Evolutionary conservation across 495 filamentous ascomycete genomes (phyloP), one percentile per base, ranked within the genome.

Genomic region (Hypomontagnella submonticulosa): DNA sequence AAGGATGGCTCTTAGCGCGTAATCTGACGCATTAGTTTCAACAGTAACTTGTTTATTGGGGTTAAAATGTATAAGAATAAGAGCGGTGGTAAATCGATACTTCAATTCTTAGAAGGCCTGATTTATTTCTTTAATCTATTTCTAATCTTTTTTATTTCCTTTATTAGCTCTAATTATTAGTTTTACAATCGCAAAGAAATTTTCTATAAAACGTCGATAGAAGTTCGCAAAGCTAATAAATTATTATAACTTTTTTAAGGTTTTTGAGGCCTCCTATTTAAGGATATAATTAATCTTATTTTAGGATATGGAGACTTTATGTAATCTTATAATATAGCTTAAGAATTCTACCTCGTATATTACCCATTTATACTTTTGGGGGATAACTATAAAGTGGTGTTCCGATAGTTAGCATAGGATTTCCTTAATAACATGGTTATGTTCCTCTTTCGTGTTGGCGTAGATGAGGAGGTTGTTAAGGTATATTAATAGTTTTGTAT

Each of bases 261-360:
- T 36, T 36, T 36, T 36, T 5, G 11, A 36, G 4, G 11, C 11
- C 33, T 36, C 11, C n/a, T n/a, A n/a, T n/a, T n/a, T n/a, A n/a
- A n/a, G n/a, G n/a, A n/a, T n/a, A n/a, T n/a, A n/a, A n/a, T 41
- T 41, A 8, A 41, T 41, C 13, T 41, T 41, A 9, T 41, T 41
- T 9, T 9, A 41, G 8, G 13, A 41, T 41, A 41, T 41, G 4
- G 13, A 41, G 13, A 41, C 13, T 9, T 41, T 41, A 9, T 8
- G 13, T 41, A 41, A 9, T 8, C 13, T 41, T 9, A 41, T 41
- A 41, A 41, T 41, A 41, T 41, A 41, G 4, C 13, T 41, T 9
- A 41, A 41, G 13, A 8, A 41, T 41, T 41, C 13, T 9, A 41
- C 13, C 13, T 41, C n/a, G 4, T 5, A 36, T 5, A 36, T 36